Evolutionary conservation across 169 alveolate genomes (phyloP).

Genomic region (Cyclospora cayetanensis): DNA sequence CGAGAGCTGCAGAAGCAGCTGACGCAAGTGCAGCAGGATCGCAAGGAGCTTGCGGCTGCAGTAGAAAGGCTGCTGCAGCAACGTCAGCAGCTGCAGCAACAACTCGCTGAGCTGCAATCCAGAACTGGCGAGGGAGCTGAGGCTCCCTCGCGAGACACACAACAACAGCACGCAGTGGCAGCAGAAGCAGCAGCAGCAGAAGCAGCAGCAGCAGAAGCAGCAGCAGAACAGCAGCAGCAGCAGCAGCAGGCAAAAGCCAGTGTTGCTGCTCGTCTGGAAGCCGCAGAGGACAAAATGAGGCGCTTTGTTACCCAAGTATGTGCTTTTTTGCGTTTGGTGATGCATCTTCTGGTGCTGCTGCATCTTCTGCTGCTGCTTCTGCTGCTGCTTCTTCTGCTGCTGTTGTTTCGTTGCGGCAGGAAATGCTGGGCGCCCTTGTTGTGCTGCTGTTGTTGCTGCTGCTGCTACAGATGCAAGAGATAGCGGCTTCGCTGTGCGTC

Average conservation of each 20-base stretch:
- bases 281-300: constrained; percentile 39
- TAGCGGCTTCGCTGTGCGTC: constrained; percentile 37
- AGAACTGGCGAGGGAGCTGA: background rate
- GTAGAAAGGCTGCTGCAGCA: constrained; percentile 62
- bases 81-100: constrained; percentile 66
- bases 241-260: background rate
- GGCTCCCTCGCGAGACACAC: background rate
- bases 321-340: background rate
- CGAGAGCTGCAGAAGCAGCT: constrained; percentile 51
- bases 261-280: background rate
- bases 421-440: no score
- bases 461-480: constrained; percentile 59
- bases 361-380: background rate
- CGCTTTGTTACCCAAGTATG: constrained; percentile 26
- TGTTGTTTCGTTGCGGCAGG: background rate
- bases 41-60: constrained; percentile 62
- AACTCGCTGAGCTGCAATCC: background rate
- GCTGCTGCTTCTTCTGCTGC: constrained; percentile 6
- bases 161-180: background rate
- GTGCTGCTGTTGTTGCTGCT: constrained; percentile 2
- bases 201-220: background rate
- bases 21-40: constrained; percentile 47
- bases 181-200: background rate
- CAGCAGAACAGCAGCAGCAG: background rate
- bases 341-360: constrained; percentile 9